Conservation (phyloP, 164 flowering plant species). For the Liriodendron chinense region DNA sequence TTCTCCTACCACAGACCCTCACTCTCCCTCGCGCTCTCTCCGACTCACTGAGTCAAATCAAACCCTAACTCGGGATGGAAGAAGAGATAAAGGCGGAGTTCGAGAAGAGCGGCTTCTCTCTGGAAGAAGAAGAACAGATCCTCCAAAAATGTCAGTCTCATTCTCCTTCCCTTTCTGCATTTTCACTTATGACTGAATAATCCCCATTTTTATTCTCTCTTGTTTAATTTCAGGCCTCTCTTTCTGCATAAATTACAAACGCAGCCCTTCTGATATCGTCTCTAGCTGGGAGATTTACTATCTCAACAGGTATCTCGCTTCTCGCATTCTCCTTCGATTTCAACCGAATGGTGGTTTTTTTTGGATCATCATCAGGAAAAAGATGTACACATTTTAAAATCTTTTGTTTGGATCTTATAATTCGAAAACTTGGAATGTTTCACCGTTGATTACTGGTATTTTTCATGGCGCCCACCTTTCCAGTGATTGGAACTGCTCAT, state of each 20-base stretch:
- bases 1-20: too few relatives aligned
- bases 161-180: not conserved
- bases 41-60: too few relatives aligned
- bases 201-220: not conserved
- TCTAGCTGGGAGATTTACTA: constrained; percentile 89
- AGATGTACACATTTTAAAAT: not conserved
- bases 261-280: constrained; percentile 76
- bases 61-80: constrained; percentile 43
- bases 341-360: not conserved
- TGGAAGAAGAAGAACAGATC: constrained; percentile 63
- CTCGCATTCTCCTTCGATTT: not conserved
- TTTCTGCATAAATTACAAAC: constrained; percentile 76
- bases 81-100: constrained; percentile 75
- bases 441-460: too few relatives aligned
- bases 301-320: constrained; percentile 62
- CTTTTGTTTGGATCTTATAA: not conserved
- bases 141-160: constrained; percentile 56
- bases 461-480: not conserved
- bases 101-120: constrained; percentile 47
- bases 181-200: not conserved
- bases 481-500: not conserved
- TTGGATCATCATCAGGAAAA: not conserved
- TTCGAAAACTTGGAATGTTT: too few relatives aligned
- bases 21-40: too few relatives aligned
- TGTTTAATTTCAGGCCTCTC: constrained; percentile 50